A percentile compares a stretch with the other conserved stretches of the same genome.
Evolutionary conservation across 169 alveolate species (phyloP).

Genomic region (Eimeria brunetti): DNA sequence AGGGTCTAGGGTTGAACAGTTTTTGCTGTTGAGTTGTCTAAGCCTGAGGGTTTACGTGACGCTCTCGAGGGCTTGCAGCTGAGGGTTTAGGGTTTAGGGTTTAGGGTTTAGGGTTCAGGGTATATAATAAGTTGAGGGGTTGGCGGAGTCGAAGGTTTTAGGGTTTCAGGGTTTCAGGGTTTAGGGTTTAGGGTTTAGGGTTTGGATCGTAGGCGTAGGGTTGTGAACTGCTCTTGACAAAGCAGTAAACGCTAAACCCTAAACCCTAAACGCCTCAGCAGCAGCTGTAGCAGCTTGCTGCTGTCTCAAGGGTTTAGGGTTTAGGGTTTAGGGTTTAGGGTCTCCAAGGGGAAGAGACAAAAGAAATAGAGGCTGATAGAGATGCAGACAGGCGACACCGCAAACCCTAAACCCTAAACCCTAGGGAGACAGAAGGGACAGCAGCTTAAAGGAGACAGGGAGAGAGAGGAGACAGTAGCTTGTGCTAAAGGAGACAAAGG

Average conservation of each 20-base stretch:
- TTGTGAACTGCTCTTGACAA: no score
- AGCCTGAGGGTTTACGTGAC: no score
- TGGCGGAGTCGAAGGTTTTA: not conserved
- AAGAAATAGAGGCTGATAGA: no score
- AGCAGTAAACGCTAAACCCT: no score
- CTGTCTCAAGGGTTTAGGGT: not conserved
- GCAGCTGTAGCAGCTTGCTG: not conserved
- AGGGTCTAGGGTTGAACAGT: no score
- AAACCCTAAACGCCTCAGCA: not conserved
- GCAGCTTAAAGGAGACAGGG: not conserved
- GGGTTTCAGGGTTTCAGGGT: not conserved
- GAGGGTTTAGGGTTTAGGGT: not conserved
- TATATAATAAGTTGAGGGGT: no score
- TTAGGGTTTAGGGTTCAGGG: not conserved
- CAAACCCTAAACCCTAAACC: no score
- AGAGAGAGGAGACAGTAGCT: not conserved
- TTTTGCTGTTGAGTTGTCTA: no score
- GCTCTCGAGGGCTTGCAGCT: no score
- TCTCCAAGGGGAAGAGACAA: no score
- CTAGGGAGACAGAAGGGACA: not conserved
- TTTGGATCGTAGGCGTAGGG: not conserved
- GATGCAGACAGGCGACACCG: not conserved
- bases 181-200: slow-evolving; percentile 25
- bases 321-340: slow-evolving; percentile 3
- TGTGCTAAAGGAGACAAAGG: no score